A percentile compares a stretch with the other conserved stretches of the same genome.
Evolutionary conservation across 177 flowering plant species (phyloP).

Genomic region (Vitis hybrid): DNA sequence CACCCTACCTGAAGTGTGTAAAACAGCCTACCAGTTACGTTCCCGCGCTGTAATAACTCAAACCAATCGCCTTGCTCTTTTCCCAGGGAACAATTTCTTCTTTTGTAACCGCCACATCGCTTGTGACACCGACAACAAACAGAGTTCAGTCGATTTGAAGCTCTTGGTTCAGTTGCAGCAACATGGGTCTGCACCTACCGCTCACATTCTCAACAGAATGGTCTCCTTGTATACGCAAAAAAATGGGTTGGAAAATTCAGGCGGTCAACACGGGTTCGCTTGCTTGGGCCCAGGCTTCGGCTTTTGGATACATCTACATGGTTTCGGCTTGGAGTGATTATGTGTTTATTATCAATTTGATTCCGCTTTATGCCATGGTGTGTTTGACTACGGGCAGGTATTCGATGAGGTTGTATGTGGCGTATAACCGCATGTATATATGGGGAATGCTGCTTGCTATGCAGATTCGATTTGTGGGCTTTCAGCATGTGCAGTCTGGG

Average conservation of each 20-base stretch:
- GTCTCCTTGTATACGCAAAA: conserved; percentile 58
- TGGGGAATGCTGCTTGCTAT: conserved; percentile 95
- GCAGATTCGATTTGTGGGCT: conserved; percentile 98
- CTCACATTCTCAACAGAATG: too few species aligned
- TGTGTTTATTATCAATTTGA: conserved; percentile 86
- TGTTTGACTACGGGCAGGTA: conserved; percentile 84
- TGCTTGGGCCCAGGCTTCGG: conserved; percentile 87
- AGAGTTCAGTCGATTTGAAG: too few species aligned
- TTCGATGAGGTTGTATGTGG: conserved; percentile 90
- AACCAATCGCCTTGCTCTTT: too few species aligned
- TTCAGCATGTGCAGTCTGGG: conserved; percentile 98
- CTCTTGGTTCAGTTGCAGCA: too few species aligned
- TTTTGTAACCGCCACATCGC: too few species aligned
- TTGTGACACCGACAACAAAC: too few species aligned
- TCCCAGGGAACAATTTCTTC: too few species aligned
- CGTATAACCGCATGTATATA: conserved; percentile 86
- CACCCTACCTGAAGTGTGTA: too few species aligned
- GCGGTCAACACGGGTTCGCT: conserved; percentile 96
- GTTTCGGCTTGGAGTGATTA: conserved; percentile 99
- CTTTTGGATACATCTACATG: conserved; percentile 94
- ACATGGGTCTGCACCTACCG: too few species aligned
- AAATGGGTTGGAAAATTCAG: conserved; percentile 94
- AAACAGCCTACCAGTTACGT: too few species aligned
- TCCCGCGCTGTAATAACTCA: too few species aligned
- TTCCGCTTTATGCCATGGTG: conserved; percentile 89